phyloP scores from a whole-genome alignment of 148 eudicot species.

The Polygonum maritimum region DNA sequence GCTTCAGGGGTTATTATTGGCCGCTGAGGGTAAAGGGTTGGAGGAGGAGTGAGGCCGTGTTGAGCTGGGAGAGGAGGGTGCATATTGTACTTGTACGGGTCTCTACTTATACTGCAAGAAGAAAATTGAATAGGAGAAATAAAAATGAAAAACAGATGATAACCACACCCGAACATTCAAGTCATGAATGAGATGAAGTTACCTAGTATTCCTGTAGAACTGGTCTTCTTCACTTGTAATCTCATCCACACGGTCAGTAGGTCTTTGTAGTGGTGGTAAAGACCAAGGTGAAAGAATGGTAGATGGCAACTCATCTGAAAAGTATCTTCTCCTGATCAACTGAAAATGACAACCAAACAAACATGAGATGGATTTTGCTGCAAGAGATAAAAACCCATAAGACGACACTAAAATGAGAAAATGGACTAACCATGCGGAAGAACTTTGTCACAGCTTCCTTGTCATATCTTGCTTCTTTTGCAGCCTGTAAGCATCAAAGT shows the following conservation, averaged over 20 bases:
- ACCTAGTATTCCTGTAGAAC: constrained; percentile 44
- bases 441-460: constrained; percentile 86
- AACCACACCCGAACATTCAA: background rate
- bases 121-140: background rate
- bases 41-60: constrained; percentile 75
- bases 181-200: constrained; percentile 2
- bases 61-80: constrained; percentile 90
- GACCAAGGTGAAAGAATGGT: constrained; percentile 47
- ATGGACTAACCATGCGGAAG: constrained; percentile 56
- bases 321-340: constrained; percentile 89
- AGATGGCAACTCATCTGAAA: constrained; percentile 64
- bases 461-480: constrained; percentile 79
- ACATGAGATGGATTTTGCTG: background rate
- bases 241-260: constrained; percentile 33
- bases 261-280: constrained; percentile 26
- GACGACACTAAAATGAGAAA: background rate
- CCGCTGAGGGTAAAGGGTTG: constrained; percentile 84
- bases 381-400: background rate
- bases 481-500: constrained; percentile 48
- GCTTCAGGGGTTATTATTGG: constrained; percentile 69
- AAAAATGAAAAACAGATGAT: background rate
- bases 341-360: constrained; percentile 16
- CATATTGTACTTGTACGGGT: constrained; percentile 50
- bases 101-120: constrained; percentile 37
- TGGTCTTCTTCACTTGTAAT: constrained; percentile 56